Percentiles rank a stretch among this genome's conserved stretches.
phyloP scores from a whole-genome alignment of 2,329 filamentous ascomycete genomes.

The Fusarium humuli region DNA sequence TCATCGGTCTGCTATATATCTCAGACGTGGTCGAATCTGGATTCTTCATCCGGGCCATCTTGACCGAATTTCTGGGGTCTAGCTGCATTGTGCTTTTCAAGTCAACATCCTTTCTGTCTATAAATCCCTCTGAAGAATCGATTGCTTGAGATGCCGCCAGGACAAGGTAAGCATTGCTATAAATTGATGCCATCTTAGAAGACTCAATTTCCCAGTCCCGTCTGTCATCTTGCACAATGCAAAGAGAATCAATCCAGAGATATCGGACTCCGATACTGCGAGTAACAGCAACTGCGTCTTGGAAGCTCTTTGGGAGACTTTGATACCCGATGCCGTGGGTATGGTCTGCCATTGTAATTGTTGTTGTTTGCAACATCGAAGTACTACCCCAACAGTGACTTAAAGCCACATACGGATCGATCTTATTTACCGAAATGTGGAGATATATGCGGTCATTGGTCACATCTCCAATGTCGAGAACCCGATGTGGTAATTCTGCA shows the following conservation, averaged over 20 bases:
- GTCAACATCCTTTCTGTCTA: background rate
- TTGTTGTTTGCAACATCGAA: background rate
- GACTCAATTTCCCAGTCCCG: background rate
- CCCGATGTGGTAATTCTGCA: background rate
- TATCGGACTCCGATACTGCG: background rate
- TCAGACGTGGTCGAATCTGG: background rate
- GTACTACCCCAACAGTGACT: background rate
- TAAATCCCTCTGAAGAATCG: background rate
- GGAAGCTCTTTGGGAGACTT: background rate
- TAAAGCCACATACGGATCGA: background rate
- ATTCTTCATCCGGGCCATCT: background rate
- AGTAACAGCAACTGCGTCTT: background rate
- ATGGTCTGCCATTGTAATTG: accelerated
- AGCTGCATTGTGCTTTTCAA: background rate
- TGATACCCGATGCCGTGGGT: accelerated
- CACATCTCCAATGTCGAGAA: background rate
- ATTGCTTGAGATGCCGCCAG: background rate
- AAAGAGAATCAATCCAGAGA: background rate
- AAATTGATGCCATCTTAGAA: background rate
- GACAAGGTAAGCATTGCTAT: background rate
- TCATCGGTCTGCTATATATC: background rate
- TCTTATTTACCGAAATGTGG: background rate
- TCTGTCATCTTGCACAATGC: background rate
- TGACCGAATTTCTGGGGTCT: accelerated
- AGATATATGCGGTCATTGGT: accelerated